Percentiles rank a stretch among this genome's conserved stretches.
phyloP scores from a whole-genome alignment of 768 basidiomycete genomes.

The Pleurotus pulmonarius region DNA sequence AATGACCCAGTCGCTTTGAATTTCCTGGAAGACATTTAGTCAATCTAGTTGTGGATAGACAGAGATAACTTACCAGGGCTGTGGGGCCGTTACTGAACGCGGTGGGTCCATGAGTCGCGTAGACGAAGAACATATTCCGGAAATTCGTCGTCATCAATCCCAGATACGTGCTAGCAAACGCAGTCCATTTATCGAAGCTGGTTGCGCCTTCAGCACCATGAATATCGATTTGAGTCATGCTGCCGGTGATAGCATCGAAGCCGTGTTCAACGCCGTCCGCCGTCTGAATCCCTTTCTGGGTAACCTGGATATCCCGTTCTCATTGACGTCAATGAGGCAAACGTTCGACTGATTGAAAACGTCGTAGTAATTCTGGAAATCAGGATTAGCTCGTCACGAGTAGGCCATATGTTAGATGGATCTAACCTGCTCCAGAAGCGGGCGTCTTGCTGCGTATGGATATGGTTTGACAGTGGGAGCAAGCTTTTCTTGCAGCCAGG shows the following conservation, averaged over 20 bases:
- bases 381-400: background rate
- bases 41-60: background rate
- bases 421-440: constrained; percentile 8
- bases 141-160: constrained; percentile 17
- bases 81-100: constrained; percentile 23
- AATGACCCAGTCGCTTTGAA: constrained; percentile 21
- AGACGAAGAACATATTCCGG: constrained; percentile 24
- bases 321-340: constrained; percentile 15
- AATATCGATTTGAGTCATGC: constrained; percentile 19
- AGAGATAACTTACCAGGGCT: constrained; percentile 14
- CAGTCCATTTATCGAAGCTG: constrained; percentile 19
- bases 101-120: constrained; percentile 22
- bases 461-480: constrained; percentile 11
- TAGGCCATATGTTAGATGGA: background rate
- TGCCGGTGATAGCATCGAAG: constrained; percentile 21
- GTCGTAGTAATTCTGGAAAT: constrained; percentile 16
- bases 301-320: constrained; percentile 19
- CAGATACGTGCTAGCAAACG: constrained; percentile 17
- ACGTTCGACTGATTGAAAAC: constrained; percentile 23
- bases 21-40: constrained; percentile 12
- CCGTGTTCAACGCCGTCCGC: constrained; percentile 18
- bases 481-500: constrained; percentile 7
- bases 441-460: constrained; percentile 11
- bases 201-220: constrained; percentile 14
- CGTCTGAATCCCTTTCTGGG: constrained; percentile 16